Percentiles rank a stretch among this genome's conserved stretches.
These are phyloP conservation scores for Ilyonectria mors-panacis DNA, from an alignment of 2,329 filamentous ascomycete species.

Conservation along the genomic window DNA sequence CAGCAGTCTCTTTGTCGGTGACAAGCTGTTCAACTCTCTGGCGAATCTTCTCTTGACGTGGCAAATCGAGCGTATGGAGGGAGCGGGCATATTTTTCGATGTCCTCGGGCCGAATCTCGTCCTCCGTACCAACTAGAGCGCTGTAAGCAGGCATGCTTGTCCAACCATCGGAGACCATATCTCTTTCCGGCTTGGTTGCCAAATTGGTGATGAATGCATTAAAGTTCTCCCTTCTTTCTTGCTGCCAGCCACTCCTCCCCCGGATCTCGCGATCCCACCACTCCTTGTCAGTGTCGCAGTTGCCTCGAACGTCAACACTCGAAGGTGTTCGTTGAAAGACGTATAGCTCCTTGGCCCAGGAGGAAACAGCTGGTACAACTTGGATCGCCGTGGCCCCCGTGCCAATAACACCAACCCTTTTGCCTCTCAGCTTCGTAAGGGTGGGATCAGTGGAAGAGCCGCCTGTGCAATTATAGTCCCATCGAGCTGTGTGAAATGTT, in stretches of 20 bases:
- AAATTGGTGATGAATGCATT: not conserved
- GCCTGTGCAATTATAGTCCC: constrained; percentile 20
- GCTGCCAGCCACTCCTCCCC: constrained; percentile 57
- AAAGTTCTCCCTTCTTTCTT: not conserved
- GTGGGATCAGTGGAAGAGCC: not conserved
- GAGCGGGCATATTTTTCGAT: constrained; percentile 33
- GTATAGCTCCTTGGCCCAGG: constrained; percentile 10
- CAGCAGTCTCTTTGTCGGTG: constrained; percentile 64
- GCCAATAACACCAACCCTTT: constrained; percentile 10
- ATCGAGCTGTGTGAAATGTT: constrained; percentile 19
- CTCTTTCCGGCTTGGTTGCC: not conserved
- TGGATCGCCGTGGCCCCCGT: constrained; percentile 12
- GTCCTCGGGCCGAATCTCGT: constrained; percentile 23
- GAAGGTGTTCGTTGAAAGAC: constrained; percentile 16
- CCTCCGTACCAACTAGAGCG: too few relatives aligned
- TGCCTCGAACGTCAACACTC: not conserved
- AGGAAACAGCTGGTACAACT: not conserved
- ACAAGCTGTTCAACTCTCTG: constrained; percentile 52
- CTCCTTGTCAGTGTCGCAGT: not conserved
- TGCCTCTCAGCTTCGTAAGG: not conserved
- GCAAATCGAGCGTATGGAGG: constrained; percentile 4
- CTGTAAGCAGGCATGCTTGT: not conserved
- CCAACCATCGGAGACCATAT: constrained; percentile 10
- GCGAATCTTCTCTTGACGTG: constrained; percentile 7
- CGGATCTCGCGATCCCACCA: constrained; percentile 39